Evolutionary conservation across 169 alveolate species (phyloP).

Genomic region (Cryptosporidium sp.): DNA sequence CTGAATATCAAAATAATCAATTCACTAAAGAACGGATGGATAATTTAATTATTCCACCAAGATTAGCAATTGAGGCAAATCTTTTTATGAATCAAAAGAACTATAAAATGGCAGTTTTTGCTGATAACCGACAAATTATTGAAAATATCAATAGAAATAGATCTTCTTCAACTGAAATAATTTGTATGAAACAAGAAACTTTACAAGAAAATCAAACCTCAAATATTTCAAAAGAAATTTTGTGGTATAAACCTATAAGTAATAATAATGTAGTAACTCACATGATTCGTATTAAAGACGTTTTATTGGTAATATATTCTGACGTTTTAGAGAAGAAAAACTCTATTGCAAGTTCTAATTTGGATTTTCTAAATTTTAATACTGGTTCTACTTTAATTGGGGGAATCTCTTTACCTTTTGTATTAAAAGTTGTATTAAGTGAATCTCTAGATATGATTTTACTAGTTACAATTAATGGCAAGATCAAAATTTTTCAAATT

Average conservation of each 20-base stretch:
- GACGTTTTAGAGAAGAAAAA: neutral
- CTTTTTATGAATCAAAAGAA: slow-evolving; percentile 1
- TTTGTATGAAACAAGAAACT: slow-evolving; percentile 44
- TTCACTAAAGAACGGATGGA: slow-evolving; percentile 21
- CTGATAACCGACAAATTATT: slow-evolving; percentile 46
- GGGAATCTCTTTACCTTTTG: slow-evolving; percentile 45
- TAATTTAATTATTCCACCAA: slow-evolving; percentile 15
- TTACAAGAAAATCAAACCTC: neutral
- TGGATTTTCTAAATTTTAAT: slow-evolving; percentile 23
- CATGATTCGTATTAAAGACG: slow-evolving; percentile 32
- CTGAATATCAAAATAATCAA: neutral
- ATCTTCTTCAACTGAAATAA: slow-evolving; percentile 21
- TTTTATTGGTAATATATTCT: slow-evolving; percentile 27
- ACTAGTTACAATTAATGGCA: slow-evolving; percentile 29
- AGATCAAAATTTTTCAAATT: slow-evolving; percentile 15
- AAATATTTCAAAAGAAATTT: slow-evolving; percentile 25
- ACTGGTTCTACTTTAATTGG: slow-evolving; percentile 38
- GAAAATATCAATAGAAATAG: slow-evolving; percentile 39
- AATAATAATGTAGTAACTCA: slow-evolving; percentile 31
- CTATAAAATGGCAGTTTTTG: slow-evolving; percentile 30
- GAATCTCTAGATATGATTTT: slow-evolving; percentile 22
- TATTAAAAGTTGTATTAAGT: slow-evolving; percentile 30
- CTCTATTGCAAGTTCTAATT: neutral
- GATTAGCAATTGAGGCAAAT: slow-evolving; percentile 27
- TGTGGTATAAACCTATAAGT: slow-evolving; percentile 41